Evolutionary conservation across 1,284 basidiomycete species (phyloP).

Genomic region (Sporisorium reilianum): DNA sequence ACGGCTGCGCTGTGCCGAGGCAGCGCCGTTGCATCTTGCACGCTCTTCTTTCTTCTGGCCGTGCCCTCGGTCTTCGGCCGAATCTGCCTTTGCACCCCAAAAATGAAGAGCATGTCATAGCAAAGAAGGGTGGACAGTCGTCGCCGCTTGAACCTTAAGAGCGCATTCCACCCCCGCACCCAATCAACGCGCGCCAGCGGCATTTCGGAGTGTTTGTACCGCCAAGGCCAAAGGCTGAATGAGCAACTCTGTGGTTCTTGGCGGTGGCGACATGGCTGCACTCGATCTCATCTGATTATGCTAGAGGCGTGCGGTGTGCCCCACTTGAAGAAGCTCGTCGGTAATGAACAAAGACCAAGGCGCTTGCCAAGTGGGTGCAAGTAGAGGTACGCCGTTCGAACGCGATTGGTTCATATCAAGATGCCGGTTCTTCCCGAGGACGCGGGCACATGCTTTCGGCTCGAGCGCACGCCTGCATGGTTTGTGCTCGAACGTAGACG

Average conservation of each 20-base stretch:
- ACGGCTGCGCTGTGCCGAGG: background rate
- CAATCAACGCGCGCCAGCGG: background rate
- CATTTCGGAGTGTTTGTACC: background rate
- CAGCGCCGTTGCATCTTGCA: too few relatives aligned
- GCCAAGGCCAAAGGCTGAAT: background rate
- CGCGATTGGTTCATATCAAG: background rate
- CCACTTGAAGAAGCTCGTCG: too few relatives aligned
- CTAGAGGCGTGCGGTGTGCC: too few relatives aligned
- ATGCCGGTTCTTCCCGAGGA: conserved; percentile 2
- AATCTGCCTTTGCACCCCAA: background rate
- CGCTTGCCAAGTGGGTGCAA: background rate
- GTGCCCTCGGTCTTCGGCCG: background rate
- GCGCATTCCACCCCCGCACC: background rate
- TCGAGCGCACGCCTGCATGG: too few relatives aligned
- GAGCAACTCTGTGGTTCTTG: background rate
- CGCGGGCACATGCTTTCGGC: background rate
- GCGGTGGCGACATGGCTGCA: background rate
- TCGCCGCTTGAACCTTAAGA: conserved; percentile 1
- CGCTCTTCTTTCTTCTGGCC: background rate
- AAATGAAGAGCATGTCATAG: background rate
- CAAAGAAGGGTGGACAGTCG: too few relatives aligned
- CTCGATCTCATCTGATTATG: background rate
- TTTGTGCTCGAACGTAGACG: background rate
- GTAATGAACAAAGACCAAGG: background rate
- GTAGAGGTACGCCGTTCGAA: background rate